Base-by-base conservation (phyloP, 2,329 filamentous ascomycete species). In the Cercospora sp. region DNA sequence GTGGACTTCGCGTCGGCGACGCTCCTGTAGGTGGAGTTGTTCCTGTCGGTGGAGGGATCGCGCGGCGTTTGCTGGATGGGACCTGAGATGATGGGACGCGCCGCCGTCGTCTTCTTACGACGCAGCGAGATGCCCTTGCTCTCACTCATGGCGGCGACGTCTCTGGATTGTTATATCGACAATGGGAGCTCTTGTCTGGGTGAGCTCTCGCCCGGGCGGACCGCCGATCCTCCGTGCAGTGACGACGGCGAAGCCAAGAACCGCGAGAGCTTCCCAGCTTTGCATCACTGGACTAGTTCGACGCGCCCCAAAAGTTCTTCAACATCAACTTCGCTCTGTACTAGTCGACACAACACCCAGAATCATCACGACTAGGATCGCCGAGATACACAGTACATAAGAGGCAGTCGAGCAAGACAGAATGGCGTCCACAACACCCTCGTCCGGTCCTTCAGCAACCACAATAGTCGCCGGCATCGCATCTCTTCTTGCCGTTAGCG, bases 31-130 rank as follows among this genome's bases (percentile, higher is more conserved):
- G 71, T 59, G 28, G 73, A 73, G 49, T 71, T 68, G 40, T 70
- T 70, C 51, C 74, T 66, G 64, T 68, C 67, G 66, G 73, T 66
- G 40, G 69, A 49, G 1, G 66, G 64, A 4, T 69, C 62, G 59
- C 63, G 66, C 34, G 51, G 61, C 30, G 62, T 60, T 32, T 67
- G 69, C 64, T 70, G 71, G 74, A 88, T 87, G 40, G 83, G 86
- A 66, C 84, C 86, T 80, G 86, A 88, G 79, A 88, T 88, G 74
- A 86, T 86, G 61, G 86, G 86, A 58, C 84, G 75, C 81, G 81
- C 68, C 79, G 82, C 75, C 76, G 78, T 83, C 72, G 84, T 83
- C 80, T 89, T 89, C 80, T 88, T 89, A 76, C 88, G 85, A 51
- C 77, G 77, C 72, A 90, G 83, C 65, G 88, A 89, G 72, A 89